These are phyloP conservation scores for Blastocystis sp. DNA, from an alignment of 352 stramenopile genomes.

Conservation along the genomic window DNA sequence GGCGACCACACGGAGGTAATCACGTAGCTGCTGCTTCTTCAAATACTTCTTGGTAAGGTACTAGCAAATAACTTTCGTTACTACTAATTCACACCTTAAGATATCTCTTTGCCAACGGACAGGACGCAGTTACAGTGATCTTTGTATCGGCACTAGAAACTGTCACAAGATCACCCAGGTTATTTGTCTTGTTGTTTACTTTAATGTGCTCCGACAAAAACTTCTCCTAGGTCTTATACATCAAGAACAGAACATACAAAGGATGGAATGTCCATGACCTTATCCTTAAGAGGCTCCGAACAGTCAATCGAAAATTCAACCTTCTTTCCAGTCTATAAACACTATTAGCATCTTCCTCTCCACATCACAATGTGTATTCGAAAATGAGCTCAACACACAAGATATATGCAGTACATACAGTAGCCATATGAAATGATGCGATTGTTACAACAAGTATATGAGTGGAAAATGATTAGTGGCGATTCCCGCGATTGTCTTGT, in stretches of 20 bases:
- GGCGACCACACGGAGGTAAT: constrained; percentile 98
- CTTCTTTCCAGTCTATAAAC: constrained; percentile 25
- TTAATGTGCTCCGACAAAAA: constrained; percentile 99
- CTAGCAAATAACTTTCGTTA: constrained; percentile 68
- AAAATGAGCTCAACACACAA: neutral
- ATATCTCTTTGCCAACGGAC: constrained; percentile 94
- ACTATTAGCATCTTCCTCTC: neutral
- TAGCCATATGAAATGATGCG: neutral
- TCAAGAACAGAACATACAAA: constrained; percentile 71
- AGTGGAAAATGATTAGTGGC: neutral
- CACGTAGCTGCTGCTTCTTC: constrained; percentile 98
- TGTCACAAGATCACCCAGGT: constrained; percentile 85
- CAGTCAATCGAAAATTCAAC: constrained; percentile 87
- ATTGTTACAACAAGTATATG: neutral
- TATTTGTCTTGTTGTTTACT: constrained; percentile 93
- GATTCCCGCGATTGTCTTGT: neutral
- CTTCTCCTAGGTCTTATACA: constrained; percentile 76
- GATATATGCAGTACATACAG: neutral
- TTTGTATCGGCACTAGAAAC: constrained; percentile 92
- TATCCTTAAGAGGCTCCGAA: constrained; percentile 93
- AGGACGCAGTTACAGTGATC: constrained; percentile 84
- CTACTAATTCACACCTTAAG: constrained; percentile 66
- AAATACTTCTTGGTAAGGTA: constrained; percentile 99
- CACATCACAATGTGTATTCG: neutral
- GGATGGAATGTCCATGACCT: constrained; percentile 92